A percentile compares a stretch with the other conserved stretches of the same genome.
Conservation (phyloP, 495 filamentous ascomycete genomes). For the Entonaema liquescens region DNA sequence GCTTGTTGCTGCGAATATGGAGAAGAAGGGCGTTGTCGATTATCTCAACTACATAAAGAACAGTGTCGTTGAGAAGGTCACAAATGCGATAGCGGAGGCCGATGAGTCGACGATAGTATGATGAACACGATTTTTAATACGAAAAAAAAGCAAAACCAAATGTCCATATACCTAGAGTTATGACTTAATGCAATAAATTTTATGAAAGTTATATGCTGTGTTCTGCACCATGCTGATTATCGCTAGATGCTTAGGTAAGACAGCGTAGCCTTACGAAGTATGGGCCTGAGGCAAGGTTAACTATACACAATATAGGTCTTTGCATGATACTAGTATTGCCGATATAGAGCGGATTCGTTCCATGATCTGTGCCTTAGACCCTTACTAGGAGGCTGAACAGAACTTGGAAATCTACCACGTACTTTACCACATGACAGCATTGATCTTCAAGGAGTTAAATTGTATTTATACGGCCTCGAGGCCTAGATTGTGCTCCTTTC, state of each 20-base stretch:
- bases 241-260: not conserved
- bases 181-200: conserved; percentile 36
- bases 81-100: conserved; percentile 28
- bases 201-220: conserved; percentile 10
- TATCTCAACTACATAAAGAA: conserved; percentile 34
- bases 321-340: not conserved
- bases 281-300: too few relatives aligned
- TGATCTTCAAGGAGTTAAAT: not conserved
- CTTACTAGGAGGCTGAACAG: not conserved
- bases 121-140: conserved; percentile 4
- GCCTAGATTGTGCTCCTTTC: not conserved
- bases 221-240: not conserved
- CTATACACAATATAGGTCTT: not conserved
- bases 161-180: conserved; percentile 34
- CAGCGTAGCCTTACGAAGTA: not conserved
- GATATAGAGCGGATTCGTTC: not conserved
- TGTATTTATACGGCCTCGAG: not conserved
- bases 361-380: not conserved
- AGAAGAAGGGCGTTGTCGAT: conserved; percentile 47
- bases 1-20: conserved; percentile 68
- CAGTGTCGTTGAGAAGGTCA: conserved; percentile 31
- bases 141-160: conserved; percentile 8
- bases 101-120: conserved; percentile 42
- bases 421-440: not conserved
- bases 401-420: not conserved